These are phyloP conservation scores for Chalaropsis thielavioides DNA, from an alignment of 2,329 filamentous ascomycete genomes.

Conservation along the genomic window DNA sequence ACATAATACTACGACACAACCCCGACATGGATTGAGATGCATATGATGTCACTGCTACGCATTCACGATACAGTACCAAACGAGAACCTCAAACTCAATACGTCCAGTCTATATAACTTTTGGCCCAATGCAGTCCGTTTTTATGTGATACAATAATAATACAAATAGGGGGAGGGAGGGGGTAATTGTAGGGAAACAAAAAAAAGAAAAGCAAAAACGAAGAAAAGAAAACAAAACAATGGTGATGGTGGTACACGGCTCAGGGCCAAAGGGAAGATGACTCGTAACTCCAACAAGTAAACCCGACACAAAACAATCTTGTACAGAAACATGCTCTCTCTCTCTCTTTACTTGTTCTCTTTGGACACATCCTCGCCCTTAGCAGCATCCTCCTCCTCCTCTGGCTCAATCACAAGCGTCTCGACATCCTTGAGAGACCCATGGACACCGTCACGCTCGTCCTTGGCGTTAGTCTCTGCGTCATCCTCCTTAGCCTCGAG, in stretches of 20 bases:
- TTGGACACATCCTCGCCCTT: not conserved
- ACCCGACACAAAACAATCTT: not conserved
- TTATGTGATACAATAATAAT: slow-evolving; percentile 11
- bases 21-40: not conserved
- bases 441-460: not conserved
- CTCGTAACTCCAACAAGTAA: not conserved
- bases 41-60: not conserved
- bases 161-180: not conserved
- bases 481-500: not conserved
- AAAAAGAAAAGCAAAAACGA: not conserved
- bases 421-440: not conserved
- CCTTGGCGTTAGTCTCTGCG: not conserved
- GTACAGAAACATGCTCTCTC: not conserved
- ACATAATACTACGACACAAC: not conserved
- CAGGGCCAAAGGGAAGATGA: not conserved
- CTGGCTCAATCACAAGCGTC: slow-evolving; percentile 7
- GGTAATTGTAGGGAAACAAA: not conserved
- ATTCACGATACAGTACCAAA: not conserved
- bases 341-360: not conserved
- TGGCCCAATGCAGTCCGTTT: not conserved
- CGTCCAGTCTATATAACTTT: slow-evolving; percentile 7
- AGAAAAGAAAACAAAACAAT: not conserved
- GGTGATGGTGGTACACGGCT: slow-evolving; percentile 14
- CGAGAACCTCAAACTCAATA: not conserved
- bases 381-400: not conserved